Percentiles rank a stretch among this genome's conserved stretches.
Conservation (phyloP, 768 basidiomycete genomes). For the Pholiota molesta region DNA sequence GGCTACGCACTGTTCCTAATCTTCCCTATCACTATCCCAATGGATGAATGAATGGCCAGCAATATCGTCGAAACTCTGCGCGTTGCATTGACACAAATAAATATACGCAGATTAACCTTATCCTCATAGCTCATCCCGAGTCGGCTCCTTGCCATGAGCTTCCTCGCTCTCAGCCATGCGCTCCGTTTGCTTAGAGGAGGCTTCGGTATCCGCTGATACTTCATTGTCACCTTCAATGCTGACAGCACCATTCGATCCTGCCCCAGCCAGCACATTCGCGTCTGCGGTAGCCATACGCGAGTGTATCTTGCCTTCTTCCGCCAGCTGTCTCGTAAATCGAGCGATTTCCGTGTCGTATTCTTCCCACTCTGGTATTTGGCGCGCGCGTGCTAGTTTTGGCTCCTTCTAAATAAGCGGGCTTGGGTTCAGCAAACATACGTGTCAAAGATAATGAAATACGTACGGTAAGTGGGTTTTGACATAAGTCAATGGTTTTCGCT, state of each 20-base stretch:
- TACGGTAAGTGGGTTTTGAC: slow-evolving; percentile 95
- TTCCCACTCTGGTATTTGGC: slow-evolving; percentile 98
- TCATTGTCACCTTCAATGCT: background rate
- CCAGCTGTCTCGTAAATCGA: slow-evolving; percentile 72
- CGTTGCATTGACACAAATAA: background rate
- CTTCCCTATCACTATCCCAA: no score
- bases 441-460: slow-evolving; percentile 25
- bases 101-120: background rate
- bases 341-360: slow-evolving; percentile 92
- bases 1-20: no score
- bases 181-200: background rate
- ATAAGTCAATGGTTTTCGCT: slow-evolving; percentile 93
- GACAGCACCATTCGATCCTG: slow-evolving; percentile 15
- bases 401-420: slow-evolving; percentile 70
- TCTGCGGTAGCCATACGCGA: slow-evolving; percentile 71
- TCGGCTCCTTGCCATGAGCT: slow-evolving; percentile 7
- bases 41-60: background rate
- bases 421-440: background rate
- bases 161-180: background rate
- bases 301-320: slow-evolving; percentile 69
- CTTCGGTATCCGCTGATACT: background rate
- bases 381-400: slow-evolving; percentile 90
- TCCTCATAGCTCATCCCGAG: slow-evolving; percentile 21
- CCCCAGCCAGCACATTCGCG: slow-evolving; percentile 66
- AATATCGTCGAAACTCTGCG: background rate